Conservation (phyloP, 441 rosid species). For the Populus hybrid region DNA sequence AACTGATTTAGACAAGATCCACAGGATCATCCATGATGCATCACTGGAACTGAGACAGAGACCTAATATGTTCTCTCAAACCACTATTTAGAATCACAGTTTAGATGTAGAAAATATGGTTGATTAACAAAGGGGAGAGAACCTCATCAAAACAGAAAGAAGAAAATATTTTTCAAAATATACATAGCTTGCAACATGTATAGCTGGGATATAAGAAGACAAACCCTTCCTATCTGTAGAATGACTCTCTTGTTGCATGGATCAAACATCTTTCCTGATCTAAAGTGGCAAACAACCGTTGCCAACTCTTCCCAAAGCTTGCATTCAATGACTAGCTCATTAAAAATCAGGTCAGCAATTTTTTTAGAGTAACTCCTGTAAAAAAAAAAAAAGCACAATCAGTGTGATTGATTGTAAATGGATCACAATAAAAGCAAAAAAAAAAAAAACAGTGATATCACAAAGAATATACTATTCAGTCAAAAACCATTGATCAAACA, state of each 20-base stretch:
- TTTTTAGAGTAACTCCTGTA: constrained; percentile 52
- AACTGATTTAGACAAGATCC: not conserved
- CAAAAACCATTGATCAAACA: not conserved
- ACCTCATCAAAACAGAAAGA: not conserved
- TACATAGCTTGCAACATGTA: not conserved
- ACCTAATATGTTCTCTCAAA: not conserved
- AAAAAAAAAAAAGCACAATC: not conserved
- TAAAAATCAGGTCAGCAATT: constrained; percentile 52
- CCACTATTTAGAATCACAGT: not conserved
- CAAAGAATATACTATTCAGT: not conserved
- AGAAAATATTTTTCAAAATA: not conserved
- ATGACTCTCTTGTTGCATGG: constrained; percentile 56
- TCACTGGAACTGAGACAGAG: not conserved
- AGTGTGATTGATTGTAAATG: not conserved
- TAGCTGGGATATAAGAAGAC: constrained; percentile 27
- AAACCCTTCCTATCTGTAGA: constrained; percentile 52
- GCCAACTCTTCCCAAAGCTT: constrained; percentile 66
- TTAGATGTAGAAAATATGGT: not conserved
- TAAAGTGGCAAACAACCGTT: constrained; percentile 35
- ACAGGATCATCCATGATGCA: not conserved
- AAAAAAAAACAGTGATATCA: not conserved
- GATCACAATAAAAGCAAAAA: not conserved
- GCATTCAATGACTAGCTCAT: constrained; percentile 52
- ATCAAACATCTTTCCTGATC: constrained; percentile 53
- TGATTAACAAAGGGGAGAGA: not conserved